Evolutionary conservation across 441 rosid species (phyloP).

Genomic region (Pelargonium australe): DNA sequence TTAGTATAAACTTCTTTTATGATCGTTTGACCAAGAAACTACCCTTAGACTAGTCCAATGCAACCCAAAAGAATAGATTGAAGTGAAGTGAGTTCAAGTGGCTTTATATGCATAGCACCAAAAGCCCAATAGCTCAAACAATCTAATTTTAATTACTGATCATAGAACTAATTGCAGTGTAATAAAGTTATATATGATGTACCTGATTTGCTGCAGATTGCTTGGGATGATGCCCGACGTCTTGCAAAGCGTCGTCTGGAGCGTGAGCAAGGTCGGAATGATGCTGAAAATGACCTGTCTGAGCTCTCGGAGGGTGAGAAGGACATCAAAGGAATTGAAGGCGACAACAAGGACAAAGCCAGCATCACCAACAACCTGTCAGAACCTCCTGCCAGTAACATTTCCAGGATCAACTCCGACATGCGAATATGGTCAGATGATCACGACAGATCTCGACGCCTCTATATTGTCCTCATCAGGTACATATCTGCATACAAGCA

Average conservation of each 20-base stretch:
- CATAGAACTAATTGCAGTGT: neutral
- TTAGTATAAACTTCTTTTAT: too few species aligned
- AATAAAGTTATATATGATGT: neutral
- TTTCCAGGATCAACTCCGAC: conserved; percentile 43
- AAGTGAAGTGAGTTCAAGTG: too few species aligned
- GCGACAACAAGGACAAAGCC: too few species aligned
- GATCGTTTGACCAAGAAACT: too few species aligned
- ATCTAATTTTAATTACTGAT: neutral
- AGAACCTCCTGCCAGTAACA: conserved; percentile 24
- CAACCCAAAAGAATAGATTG: too few species aligned
- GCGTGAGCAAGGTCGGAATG: conserved; percentile 73
- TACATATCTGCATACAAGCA: conserved; percentile 12
- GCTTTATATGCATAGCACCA: too few species aligned
- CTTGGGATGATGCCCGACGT: conserved; percentile 60
- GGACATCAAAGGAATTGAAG: neutral
- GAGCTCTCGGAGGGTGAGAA: conserved; percentile 54
- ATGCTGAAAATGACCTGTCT: conserved; percentile 62
- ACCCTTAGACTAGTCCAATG: too few species aligned
- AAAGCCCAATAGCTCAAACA: neutral
- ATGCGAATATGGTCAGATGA: conserved; percentile 41
- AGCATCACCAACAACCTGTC: conserved; percentile 2
- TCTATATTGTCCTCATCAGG: conserved; percentile 67
- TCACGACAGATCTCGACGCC: conserved; percentile 39
- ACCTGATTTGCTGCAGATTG: conserved; percentile 39
- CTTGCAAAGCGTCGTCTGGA: conserved; percentile 57